Base-by-base conservation (phyloP, 1,284 basidiomycete genomes). In the Xanthoconium separans region DNA sequence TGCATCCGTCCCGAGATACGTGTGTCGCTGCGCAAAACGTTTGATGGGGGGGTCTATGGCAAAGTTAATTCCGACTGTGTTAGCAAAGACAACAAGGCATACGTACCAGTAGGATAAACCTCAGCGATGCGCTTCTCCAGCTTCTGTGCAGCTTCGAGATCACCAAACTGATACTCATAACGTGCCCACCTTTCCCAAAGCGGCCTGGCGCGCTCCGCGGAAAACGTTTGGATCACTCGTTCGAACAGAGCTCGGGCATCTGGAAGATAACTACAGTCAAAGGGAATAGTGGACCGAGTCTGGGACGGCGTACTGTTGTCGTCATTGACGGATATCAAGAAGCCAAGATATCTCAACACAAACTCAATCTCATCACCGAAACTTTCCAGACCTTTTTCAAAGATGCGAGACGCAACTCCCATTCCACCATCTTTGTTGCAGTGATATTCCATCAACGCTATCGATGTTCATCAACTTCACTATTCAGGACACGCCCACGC, bases 221-320 rank as follows among this genome's bases (percentile, higher is more conserved):
- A 70, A 68, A 98, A 94, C 12, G 82, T 87, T 7, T 81, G 77
- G 36, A 95, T 88, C 12, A 91, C 86, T 42, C 92, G 84, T 70
- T 99, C 96, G 67, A 99, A 98, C 27, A 99, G 75, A 0, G 96
- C 95, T 43, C 96, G 87, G 1, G 95, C 96, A 74, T 99, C 95
- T 96, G 58, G 9, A 56, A 30, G 34, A 27, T 18, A 47, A 36
- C 10, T 50, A 18, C 47, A 43, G 50, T 43, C 42, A 51, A 40
- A 8, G 34, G 47, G 45, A 49, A 48, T 47, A 6, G 29, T 6
- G 24, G 30, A n/a, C 20, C 44, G 18, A 50, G 41, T 50, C 31
- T n/a, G 18, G 45, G 53, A 40, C 22, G 9, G 43, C 81, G 81
- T 65, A 95, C 95, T 98, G 68, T 89, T 93, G 65, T 95, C 91